These are phyloP conservation scores for Cylindrotheca closterium DNA, from an alignment of 108 stramenopile species.

Conservation along the genomic window DNA sequence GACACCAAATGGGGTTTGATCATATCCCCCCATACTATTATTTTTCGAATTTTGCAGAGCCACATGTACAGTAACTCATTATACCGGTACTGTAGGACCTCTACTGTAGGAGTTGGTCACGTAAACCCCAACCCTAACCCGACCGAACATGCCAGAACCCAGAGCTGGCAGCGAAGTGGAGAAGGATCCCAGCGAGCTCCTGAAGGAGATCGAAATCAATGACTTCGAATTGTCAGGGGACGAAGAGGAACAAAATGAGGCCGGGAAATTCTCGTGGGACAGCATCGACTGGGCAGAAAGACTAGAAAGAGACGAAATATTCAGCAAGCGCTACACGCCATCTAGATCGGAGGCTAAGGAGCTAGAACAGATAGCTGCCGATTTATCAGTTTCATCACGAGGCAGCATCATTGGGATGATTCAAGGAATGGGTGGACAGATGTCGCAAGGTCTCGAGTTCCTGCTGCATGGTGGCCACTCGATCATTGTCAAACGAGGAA, in stretches of 20 bases:
- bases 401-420: conserved; percentile 3
- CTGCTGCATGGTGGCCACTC: conserved; percentile 26
- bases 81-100: too few relatives aligned
- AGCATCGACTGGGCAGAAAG: conserved; percentile 20
- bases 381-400: conserved; percentile 1
- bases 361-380: conserved; percentile 13
- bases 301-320: conserved; percentile 36
- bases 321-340: conserved; percentile 38
- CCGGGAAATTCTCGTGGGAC: background rate
- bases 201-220: conserved; percentile 29
- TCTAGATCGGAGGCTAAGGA: conserved; percentile 23
- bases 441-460: conserved; percentile 11
- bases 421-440: conserved; percentile 1
- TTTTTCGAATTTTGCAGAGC: too few relatives aligned
- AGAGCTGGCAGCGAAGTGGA: background rate
- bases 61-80: too few relatives aligned
- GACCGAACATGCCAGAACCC: background rate
- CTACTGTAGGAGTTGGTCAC: too few relatives aligned
- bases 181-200: conserved; percentile 18
- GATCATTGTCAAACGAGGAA: conserved; percentile 21
- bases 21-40: too few relatives aligned
- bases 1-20: too few relatives aligned
- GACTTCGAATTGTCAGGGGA: conserved; percentile 4
- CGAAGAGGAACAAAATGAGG: background rate
- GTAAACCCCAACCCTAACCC: too few relatives aligned